Evolutionary conservation across 2,329 filamentous ascomycete genomes (phyloP), one percentile per base, ranked within the genome.

Genomic region (Bretziella fagacearum): DNA sequence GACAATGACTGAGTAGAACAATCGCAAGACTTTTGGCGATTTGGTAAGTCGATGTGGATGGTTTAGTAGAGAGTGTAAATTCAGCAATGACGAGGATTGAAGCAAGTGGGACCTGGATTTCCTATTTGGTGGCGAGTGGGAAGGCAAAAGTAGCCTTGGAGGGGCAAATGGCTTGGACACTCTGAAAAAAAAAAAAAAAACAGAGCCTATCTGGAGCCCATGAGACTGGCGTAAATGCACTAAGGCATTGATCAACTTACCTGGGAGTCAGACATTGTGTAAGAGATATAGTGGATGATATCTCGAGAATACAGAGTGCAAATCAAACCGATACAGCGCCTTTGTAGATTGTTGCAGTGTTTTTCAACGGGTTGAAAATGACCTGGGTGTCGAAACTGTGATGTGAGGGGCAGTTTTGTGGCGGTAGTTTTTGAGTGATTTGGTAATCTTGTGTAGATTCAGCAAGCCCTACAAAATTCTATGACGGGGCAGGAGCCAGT

Each of bases 221-320:
- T n/a, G n/a, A n/a, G n/a, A n/a, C n/a, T n/a, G n/a, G n/a, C n/a
- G n/a, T n/a, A n/a, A n/a, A n/a, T n/a, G n/a, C n/a, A n/a, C n/a
- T n/a, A n/a, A n/a, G n/a, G n/a, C 20, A 20, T 23, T 20, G 20
- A 17, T n/a, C 15, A 20, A 22, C 20, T 39, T 46, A 50, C 43
- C 44, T 44, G 44, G n/a, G 39, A 43, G 43, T 44, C 39, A 33
- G 44, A 11, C 48, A 50, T 50, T 27, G 11, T 8, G 11, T 6
- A n/a, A 29, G 29, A 4, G 17, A 25, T 36, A 36, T 36, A 36
- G 15, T 13, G 18, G 17, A 6, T 18, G 35, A 30, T 10, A 6
- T n/a, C 27, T 30, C n/a, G 27, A 30, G 10, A n/a, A 30, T 30
- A 11, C n/a, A 5, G 3, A 30, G 27, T 30, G n/a, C 26, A 6